These are phyloP conservation scores for Chaetomium strumarium DNA, from an alignment of 2,329 filamentous ascomycete species.

Conservation along the genomic window DNA sequence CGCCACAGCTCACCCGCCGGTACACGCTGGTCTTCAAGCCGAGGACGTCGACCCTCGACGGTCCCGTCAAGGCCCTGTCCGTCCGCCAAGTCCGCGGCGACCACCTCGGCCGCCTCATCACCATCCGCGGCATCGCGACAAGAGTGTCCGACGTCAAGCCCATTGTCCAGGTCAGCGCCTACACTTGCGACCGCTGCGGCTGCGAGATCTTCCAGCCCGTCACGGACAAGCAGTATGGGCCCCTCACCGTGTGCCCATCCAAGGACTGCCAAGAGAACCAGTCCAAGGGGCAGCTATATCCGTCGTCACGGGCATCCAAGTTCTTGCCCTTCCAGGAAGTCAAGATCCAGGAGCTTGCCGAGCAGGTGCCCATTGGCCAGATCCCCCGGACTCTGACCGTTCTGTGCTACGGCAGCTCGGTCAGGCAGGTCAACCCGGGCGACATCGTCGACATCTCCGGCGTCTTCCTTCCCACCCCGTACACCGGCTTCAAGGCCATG, in stretches of 20 bases:
- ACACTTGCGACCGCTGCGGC: conserved; percentile 93
- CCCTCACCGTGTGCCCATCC: conserved; percentile 80
- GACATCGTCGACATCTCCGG: conserved; percentile 92
- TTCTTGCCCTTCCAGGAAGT: conserved; percentile 97
- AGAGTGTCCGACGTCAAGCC: conserved; percentile 97
- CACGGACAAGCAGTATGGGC: conserved; percentile 83
- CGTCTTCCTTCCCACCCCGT: conserved; percentile 93
- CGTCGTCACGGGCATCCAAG: conserved; percentile 93
- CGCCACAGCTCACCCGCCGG: conserved; percentile 81
- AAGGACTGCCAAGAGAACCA: conserved; percentile 87
- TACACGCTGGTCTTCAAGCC: conserved; percentile 98
- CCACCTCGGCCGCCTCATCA: conserved; percentile 88
- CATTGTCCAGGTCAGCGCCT: conserved; percentile 93
- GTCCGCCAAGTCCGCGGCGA: conserved; percentile 90
- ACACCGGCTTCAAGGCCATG: conserved; percentile 98
- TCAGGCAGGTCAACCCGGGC: conserved; percentile 83
- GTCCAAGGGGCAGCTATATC: conserved; percentile 85
- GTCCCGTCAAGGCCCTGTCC: conserved; percentile 62
- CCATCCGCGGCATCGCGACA: conserved; percentile 87
- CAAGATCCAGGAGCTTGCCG: conserved; percentile 98
- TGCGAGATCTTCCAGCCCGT: conserved; percentile 97
- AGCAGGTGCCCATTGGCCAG: conserved; percentile 96
- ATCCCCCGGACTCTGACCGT: conserved; percentile 89
- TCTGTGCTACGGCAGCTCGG: conserved; percentile 80
- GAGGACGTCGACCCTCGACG: conserved; percentile 63